Evolutionary conservation across 805 yeast genomes (phyloP).

Genomic region (Groenewaldozyma tartarivorans): DNA sequence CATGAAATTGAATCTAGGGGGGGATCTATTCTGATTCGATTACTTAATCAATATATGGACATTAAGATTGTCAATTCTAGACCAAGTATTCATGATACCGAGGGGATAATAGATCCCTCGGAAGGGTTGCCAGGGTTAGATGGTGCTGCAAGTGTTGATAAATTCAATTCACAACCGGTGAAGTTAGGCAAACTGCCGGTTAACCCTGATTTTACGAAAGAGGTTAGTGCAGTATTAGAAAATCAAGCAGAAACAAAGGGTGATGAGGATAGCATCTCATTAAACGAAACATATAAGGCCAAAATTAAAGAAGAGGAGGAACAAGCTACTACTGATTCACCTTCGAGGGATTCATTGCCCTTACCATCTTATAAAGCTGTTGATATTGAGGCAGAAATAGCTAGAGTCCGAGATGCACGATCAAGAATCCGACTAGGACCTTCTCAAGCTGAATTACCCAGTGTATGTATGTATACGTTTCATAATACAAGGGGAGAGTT

Average conservation of each 20-base stretch:
- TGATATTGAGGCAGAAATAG: slow-evolving; percentile 72
- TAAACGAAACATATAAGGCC: slow-evolving; percentile 59
- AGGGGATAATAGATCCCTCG: slow-evolving; percentile 33
- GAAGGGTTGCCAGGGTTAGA: slow-evolving; percentile 33
- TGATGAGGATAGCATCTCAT: slow-evolving; percentile 28
- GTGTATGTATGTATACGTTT: slow-evolving; percentile 96
- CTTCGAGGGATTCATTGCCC: slow-evolving; percentile 67
- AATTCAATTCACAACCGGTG: slow-evolving; percentile 62
- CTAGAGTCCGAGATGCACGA: slow-evolving; percentile 73
- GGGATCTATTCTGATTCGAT: slow-evolving; percentile 76
- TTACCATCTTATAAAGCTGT: slow-evolving; percentile 73
- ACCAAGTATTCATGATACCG: slow-evolving; percentile 25
- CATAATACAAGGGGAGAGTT: slow-evolving; percentile 88
- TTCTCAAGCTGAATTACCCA: slow-evolving; percentile 76
- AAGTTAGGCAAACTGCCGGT: slow-evolving; percentile 76
- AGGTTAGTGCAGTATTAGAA: slow-evolving; percentile 74
- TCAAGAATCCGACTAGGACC: slow-evolving; percentile 56
- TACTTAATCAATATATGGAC: slow-evolving; percentile 75
- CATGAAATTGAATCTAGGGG: slow-evolving; percentile 91
- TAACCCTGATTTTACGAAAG: slow-evolving; percentile 77
- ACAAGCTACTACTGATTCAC: slow-evolving; percentile 45
- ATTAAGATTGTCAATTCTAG: slow-evolving; percentile 26
- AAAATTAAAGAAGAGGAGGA: slow-evolving; percentile 37
- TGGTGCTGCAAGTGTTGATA: slow-evolving; percentile 36
- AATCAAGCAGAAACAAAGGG: slow-evolving; percentile 48